These are phyloP conservation scores for Tillandsia leiboldiana DNA, from an alignment of 176 grass and related monocot genomes.

Conservation along the genomic window DNA sequence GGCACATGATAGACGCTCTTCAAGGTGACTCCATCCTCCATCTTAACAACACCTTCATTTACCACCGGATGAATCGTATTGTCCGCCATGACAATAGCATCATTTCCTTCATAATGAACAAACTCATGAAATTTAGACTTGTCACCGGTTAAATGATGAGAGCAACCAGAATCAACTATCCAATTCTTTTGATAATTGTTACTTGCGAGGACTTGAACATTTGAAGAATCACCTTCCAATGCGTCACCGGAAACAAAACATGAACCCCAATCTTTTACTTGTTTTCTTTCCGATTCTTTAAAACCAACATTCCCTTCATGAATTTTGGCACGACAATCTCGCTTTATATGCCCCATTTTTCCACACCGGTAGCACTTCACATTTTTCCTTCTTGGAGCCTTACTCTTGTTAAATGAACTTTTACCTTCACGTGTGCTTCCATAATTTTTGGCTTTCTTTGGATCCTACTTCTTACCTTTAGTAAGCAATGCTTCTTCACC, in stretches of 20 bases:
- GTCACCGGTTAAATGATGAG: not conserved
- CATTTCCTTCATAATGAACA: not conserved
- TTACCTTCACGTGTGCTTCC: not conserved
- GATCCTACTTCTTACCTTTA: not conserved
- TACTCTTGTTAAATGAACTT: not conserved
- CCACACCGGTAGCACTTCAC: not conserved
- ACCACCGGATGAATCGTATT: not conserved
- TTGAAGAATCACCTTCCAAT: not conserved
- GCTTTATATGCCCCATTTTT: not conserved
- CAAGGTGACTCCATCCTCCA: not conserved
- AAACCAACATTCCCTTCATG: not conserved
- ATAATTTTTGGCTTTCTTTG: not conserved
- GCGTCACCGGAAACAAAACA: not conserved
- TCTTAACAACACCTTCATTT: not conserved
- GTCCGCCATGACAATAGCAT: not conserved
- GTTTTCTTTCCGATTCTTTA: not conserved
- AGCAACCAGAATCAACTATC: not conserved
- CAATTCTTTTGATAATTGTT: not conserved
- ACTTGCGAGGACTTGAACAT: not conserved
- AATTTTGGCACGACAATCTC: not conserved
- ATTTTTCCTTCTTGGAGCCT: not conserved
- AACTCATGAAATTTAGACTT: not conserved
- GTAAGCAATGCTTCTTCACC: no score
- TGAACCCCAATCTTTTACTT: not conserved
- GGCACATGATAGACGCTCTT: not conserved